Evolutionary conservation across 139 green algal species (phyloP).

Genomic region (Closterium sp.): DNA sequence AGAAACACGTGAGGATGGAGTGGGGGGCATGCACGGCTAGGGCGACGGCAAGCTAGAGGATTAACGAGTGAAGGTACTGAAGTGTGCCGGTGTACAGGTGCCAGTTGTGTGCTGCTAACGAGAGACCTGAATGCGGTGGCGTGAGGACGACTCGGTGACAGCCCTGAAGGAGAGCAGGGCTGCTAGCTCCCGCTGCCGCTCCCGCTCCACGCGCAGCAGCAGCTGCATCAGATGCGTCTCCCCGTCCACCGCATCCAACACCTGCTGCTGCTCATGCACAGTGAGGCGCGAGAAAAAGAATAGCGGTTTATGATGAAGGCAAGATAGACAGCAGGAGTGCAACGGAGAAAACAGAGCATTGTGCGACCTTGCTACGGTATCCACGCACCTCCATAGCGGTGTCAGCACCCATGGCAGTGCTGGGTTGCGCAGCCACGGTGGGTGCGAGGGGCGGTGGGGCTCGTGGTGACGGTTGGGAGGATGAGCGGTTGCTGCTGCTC

Average conservation of each 20-base stretch:
- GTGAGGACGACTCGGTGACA: constrained; percentile 10
- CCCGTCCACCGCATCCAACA: neutral
- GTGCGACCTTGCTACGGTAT: neutral
- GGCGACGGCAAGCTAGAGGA: neutral
- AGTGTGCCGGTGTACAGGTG: neutral
- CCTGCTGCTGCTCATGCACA: constrained; percentile 1
- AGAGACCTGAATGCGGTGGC: neutral
- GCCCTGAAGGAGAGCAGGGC: neutral
- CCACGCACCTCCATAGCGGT: neutral
- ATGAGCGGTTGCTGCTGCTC: neutral
- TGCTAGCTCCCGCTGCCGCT: constrained; percentile 23
- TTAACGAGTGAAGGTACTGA: neutral
- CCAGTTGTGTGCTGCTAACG: neutral
- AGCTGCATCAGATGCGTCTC: neutral
- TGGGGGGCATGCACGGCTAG: neutral
- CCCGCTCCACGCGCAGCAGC: neutral
- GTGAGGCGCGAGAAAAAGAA: neutral
- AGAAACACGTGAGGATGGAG: neutral
- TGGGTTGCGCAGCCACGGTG: neutral
- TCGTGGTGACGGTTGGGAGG: neutral
- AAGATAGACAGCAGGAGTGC: neutral
- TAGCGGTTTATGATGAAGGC: neutral
- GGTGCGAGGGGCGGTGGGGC: neutral
- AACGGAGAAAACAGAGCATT: neutral
- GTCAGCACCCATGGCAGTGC: neutral